Evolutionary conservation across 139 green algal genomes (phyloP), one percentile per base, ranked within the genome.

Genomic region (Chlorella sp.): DNA sequence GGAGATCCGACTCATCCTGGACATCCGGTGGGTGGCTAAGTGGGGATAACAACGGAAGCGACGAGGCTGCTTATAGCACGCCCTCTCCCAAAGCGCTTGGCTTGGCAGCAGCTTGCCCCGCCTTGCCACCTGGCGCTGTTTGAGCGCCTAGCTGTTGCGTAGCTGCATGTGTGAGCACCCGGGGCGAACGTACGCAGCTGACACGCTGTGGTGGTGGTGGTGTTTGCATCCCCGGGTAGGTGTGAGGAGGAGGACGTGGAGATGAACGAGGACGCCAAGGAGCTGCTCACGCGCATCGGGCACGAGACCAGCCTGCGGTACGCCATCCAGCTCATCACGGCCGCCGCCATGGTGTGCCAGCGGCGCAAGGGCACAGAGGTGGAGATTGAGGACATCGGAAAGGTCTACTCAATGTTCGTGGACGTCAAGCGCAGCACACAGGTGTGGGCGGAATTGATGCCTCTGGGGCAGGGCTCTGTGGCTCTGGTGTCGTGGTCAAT

Each of bases 251-350:
- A 98, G 76, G 93, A 97, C 69, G 92, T 97, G 63, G 92, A 97
- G 76, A 93, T 96, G 86, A 88, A 71, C 2, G 92, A 95, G 1
- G 96, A 99, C 67, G 95, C 89, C 1, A 90, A 89, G 36, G 96
- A 95, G 69, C 85, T 99, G 79, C 89, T 99, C 10, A 97, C 95
- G 10, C 97, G 96, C 75, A 99, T 72, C 17, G 67, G 88, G 0
- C 71, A 82, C 36, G 94, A 98, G 86, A 98, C 96, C 2, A 90
- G 74, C 24, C 81, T 99, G 70, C 90, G 96, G 20, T 99, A 99
- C 77, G 85, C 94, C 62, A 97, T 99, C 67, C 86, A 99, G 71
- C 88, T 99, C 33, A 98, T 99, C 76, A 95, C 92, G 3, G 88
- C 93, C 5, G 83, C 96, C 4, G 75, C 82, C 14, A 91, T 99